phyloP scores from a whole-genome alignment of 2,329 filamentous ascomycete species.

The Aspergillus uvarum region DNA sequence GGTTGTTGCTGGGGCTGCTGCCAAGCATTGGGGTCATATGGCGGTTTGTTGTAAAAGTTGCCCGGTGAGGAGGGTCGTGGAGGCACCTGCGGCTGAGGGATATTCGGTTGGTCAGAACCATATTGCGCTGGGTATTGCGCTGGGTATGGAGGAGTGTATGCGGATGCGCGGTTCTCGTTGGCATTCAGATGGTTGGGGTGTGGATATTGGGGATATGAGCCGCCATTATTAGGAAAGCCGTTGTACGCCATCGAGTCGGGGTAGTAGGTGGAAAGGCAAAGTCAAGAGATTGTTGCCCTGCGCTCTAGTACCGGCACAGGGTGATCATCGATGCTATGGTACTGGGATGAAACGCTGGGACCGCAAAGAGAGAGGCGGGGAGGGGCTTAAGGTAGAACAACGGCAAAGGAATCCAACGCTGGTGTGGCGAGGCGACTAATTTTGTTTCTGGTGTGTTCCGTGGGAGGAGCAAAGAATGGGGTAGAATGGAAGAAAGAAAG shows the following conservation, averaged over 20 bases:
- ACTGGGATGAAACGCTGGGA: background rate
- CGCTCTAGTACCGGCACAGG: constrained; percentile 5
- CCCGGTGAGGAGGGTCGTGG: constrained; percentile 19
- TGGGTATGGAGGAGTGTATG: constrained; percentile 34
- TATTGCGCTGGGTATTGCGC: constrained; percentile 22
- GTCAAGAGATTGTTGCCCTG: constrained; percentile 1
- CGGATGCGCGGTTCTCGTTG: constrained; percentile 26
- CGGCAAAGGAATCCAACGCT: constrained; percentile 5
- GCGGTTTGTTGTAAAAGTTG: constrained; percentile 21
- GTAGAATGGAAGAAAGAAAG: constrained; percentile 4
- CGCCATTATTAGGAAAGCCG: constrained; percentile 37
- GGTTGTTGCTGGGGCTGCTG: constrained; percentile 22
- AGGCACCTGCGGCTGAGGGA: constrained; percentile 39
- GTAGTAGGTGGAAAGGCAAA: background rate
- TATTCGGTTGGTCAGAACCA: constrained; percentile 29
- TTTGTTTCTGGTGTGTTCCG: background rate
- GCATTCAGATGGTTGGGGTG: constrained; percentile 23
- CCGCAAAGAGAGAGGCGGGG: background rate
- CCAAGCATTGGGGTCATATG: constrained; percentile 19
- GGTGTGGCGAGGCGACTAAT: background rate
- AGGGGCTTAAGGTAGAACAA: background rate
- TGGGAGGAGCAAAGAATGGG: background rate
- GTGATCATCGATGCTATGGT: background rate
- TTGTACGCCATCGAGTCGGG: constrained; percentile 43
- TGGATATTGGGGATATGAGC: constrained; percentile 29